A percentile compares a stretch with the other conserved stretches of the same genome.
Conservation (phyloP, 495 filamentous ascomycete genomes). For the Cercophora newfieldiana region DNA sequence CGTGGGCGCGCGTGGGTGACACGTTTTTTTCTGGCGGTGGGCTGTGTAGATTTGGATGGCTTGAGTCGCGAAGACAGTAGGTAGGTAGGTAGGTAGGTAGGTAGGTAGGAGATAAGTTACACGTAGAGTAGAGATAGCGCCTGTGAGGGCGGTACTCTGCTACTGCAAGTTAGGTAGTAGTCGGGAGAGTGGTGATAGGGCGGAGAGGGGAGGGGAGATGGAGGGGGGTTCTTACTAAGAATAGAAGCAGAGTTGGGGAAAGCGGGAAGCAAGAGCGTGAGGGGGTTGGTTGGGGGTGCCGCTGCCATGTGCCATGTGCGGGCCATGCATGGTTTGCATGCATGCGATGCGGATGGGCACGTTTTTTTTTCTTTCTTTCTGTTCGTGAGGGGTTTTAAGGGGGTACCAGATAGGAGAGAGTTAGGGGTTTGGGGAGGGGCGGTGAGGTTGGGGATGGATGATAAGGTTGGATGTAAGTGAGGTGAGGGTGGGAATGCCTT, state of each 20-base stretch:
- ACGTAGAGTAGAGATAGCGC: too few species aligned
- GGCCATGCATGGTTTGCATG: neutral
- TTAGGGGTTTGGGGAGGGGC: neutral
- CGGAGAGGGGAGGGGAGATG: neutral
- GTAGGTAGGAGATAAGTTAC: too few species aligned
- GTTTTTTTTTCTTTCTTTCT: too few species aligned
- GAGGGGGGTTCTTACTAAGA: too few species aligned
- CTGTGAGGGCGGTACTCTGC: too few species aligned
- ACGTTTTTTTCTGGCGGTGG: neutral
- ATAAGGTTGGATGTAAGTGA: too few species aligned
- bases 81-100: too few species aligned
- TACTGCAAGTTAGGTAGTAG: too few species aligned
- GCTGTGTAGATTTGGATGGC: neutral
- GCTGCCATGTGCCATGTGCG: neutral
- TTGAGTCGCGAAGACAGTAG: too few species aligned
- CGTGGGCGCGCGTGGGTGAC: neutral
- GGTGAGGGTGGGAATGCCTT: neutral
- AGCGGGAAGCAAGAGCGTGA: neutral
- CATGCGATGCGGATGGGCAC: neutral
- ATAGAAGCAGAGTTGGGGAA: neutral
- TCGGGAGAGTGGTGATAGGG: neutral
- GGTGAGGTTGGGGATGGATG: too few species aligned
- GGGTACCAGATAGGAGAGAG: too few species aligned
- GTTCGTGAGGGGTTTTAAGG: neutral
- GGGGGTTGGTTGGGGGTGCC: neutral